Percentiles rank a stretch among this genome's conserved stretches.
phyloP scores from a whole-genome alignment of 495 filamentous ascomycete species.

The Neurospora tetrasperma region DNA sequence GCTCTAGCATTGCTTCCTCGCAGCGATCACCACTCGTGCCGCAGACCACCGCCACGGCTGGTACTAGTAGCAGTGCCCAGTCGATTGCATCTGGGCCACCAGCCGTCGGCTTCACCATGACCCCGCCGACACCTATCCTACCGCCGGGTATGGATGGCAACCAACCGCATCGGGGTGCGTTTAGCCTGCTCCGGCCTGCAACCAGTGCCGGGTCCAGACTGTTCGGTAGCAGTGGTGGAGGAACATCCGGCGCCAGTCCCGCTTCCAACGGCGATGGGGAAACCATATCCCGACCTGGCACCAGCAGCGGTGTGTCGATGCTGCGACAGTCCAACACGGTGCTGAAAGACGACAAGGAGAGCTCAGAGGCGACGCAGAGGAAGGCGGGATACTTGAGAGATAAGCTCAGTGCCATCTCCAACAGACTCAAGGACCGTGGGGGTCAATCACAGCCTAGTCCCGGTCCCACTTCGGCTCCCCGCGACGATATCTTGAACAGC shows the following conservation, averaged over 20 bases:
- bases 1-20: slow-evolving; percentile 37
- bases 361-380: slow-evolving; percentile 14
- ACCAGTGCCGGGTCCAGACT: slow-evolving; percentile 22
- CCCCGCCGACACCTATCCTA: slow-evolving; percentile 25
- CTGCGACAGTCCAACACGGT: not conserved
- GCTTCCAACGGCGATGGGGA: not conserved
- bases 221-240: slow-evolving; percentile 11
- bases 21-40: slow-evolving; percentile 23
- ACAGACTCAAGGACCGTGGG: slow-evolving; percentile 23
- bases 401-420: slow-evolving; percentile 28
- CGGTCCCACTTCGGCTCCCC: not conserved
- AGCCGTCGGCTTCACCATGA: slow-evolving; percentile 19
- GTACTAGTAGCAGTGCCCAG: not conserved
- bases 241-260: not conserved
- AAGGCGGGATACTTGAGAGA: slow-evolving; percentile 27
- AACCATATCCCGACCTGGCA: slow-evolving; percentile 8
- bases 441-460: not conserved
- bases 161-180: slow-evolving; percentile 3
- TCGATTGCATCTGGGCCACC: not conserved
- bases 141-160: slow-evolving; percentile 4
- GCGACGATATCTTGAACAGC: not conserved
- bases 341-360: slow-evolving; percentile 1
- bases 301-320: slow-evolving; percentile 9
- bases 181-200: slow-evolving; percentile 15
- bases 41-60: not conserved